Evolutionary conservation across 768 basidiomycete species (phyloP), one percentile per base, ranked within the genome.

Genomic region (Hysterangium stoloniferum): DNA sequence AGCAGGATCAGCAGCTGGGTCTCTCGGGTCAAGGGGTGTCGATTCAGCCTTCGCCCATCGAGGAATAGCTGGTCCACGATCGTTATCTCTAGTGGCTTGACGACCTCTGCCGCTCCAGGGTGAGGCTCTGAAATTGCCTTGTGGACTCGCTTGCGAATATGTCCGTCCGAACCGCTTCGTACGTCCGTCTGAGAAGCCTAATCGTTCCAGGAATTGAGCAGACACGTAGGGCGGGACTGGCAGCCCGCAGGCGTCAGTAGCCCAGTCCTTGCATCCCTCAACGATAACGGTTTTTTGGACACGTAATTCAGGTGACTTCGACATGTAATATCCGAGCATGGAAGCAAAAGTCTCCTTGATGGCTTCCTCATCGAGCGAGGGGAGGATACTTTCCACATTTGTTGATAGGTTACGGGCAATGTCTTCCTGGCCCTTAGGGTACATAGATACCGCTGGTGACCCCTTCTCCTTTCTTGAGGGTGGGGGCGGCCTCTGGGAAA

Each of bases 241-340:
- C 45, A 85, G 60, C 19, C 84, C 84, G 29, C 72, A 69, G 2
- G 73, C 77, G 32, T 76, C 72, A 1, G 67, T 67, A 0, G 80
- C 64, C 86, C 87, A 90, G 31, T 71, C 66, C 63, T 78, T 76
- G 46, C 79, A 66, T 13, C 81, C 82, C 33, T 76, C 66, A 8
- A 85, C 54, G 47, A 86, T 63, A 32, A 66, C 69, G 6, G 61
- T 57, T 46, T 68, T 68, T 35, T 65, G 60, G 2, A 72, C 58
- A 25, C 78, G 69, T 41, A 90, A 58, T 36, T 79, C 71, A 5
- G 62, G 62, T 1, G 68, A 49, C 54, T 78, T 76, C 36, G 74
- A 64, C 31, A 79, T 58, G 66, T 89, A 90, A 68, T 80, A 90
- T 1, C 89, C 90, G 17, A 91, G 64, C 48, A 83, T 62, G 12